Percentiles rank a stretch among this genome's conserved stretches.
Conservation (phyloP, 2,329 filamentous ascomycete genomes). For the Dactylella cylindrospora region DNA sequence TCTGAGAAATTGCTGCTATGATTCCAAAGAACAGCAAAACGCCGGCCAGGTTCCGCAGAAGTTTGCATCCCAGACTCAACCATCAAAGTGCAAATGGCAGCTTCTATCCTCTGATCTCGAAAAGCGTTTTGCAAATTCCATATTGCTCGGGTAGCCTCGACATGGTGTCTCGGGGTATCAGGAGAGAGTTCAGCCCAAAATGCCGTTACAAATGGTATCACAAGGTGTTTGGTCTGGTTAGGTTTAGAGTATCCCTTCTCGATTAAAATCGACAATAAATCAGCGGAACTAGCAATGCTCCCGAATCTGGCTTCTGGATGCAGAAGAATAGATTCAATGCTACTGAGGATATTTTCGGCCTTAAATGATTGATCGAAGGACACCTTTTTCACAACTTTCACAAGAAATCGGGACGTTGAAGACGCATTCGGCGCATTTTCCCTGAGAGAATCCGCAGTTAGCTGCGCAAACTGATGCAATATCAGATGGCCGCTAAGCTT, state of each 20-base stretch:
- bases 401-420: conserved; percentile 47
- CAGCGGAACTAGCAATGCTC: conserved; percentile 45
- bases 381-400: conserved; percentile 47
- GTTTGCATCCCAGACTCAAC: conserved; percentile 59
- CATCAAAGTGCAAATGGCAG: conserved; percentile 71
- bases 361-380: conserved; percentile 40
- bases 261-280: conserved; percentile 48
- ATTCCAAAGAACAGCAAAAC: conserved; percentile 78
- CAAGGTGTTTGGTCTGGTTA: conserved; percentile 61
- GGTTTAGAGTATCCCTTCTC: conserved; percentile 50
- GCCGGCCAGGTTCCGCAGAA: conserved; percentile 65
- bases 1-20: conserved; percentile 59
- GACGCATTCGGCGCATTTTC: conserved; percentile 44
- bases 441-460: conserved; percentile 28
- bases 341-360: conserved; percentile 8
- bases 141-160: conserved; percentile 82
- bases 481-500: conserved; percentile 36
- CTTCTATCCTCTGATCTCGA: conserved; percentile 74
- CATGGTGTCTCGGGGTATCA: conserved; percentile 86
- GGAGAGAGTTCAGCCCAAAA: conserved; percentile 81
- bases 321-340: conserved; percentile 20
- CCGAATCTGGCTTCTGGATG: conserved; percentile 41
- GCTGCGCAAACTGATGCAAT: conserved; percentile 29
- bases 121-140: conserved; percentile 81
- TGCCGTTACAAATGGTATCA: conserved; percentile 68